Base-by-base conservation (phyloP, 805 yeast genomes). In the Schwanniomyces pseudopolymorphus region DNA sequence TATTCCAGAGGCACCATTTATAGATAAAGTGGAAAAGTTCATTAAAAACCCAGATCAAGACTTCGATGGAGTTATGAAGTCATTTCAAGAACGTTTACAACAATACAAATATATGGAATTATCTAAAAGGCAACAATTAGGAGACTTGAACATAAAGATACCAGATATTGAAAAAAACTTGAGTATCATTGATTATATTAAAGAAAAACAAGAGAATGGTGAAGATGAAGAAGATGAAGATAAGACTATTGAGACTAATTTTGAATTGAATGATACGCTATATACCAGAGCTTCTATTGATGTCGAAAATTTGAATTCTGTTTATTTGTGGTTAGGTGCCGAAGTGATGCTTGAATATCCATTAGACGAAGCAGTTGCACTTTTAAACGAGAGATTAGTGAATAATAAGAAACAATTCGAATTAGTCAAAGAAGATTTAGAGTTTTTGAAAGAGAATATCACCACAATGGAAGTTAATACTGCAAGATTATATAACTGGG, bases 401-500 rank as follows among this genome's bases (percentile, higher is more conserved):
- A 79, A 80, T 27, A 90, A 96, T 13, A 70, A 78, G 54, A 70
- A 76, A 33, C 85, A 80, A 52, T 75, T 82, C 55, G 62, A 68
- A 20, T 72, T 76, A 38, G 85, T 95, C 31, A 81, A 87, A 54
- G 96, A 87, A 52, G 99, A 89, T 61, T 77, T 87, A 50, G 96
- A 88, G 58, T 90, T 83, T 54, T 74, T 85, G 50, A 80, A 94
- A 53, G 94, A 87, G 54, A 90, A 90, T 57, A 91, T 92, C 51
- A 94, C 99, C 13, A 92, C 97, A 3, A 89, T 94, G 91, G 98
- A 94, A 66, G 99, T 94, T 43, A 94, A 94, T 62, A 89, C 96
- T 14, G 97, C 99, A 1, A 79, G 99, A 53, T 76, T 87, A 61
- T 88, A 87, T 62, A 88, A 88, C 58, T 87, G 92, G 91, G 95